Evolutionary conservation across 805 yeast species (phyloP), one percentile per base, ranked within the genome.

Genomic region (Saturnispora besseyi): DNA sequence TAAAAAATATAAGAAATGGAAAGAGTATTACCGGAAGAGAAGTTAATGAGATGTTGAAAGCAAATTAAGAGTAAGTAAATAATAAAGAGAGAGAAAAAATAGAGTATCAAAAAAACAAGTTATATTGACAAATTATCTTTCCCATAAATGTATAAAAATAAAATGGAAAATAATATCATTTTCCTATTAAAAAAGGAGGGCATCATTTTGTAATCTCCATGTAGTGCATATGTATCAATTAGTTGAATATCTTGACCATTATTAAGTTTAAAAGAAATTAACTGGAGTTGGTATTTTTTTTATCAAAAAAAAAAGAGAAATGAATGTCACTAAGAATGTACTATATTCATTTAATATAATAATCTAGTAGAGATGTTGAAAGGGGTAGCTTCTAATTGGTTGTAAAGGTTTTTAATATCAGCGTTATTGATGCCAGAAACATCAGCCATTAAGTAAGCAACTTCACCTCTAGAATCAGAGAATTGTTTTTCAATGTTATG

Each of bases 361-460:
- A 93, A 75, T 69, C 99, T 86, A 60, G 96, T 89, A 51, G 86
- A 82, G 62, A 93, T 86, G 70, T 86, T 88, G 78, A 83, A 88
- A 41, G 91, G 89, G 44, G 98, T 91, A 63, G 80, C 78, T 69
- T 85, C 95, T 61, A 93, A 79, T 67, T 85, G 84, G 63, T 86
- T 86, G 68, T 90, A 83, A 57, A 93, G 77, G 26, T 79, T 72
- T 70, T 86, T 88, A 71, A 93, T 88, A 64, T 89, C 96, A 56
- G 81, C 79, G 53, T 75, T 73, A 59, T 82, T 78, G 48, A 91
- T 97, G 57, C 86, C 86, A 38, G 93, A 78, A 62, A 93, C 87
- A 71, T 93, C 99, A 37, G 98, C 97, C 95, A 93, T 90, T 69
- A 93, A 77, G 72, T 93, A 93, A 52, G 99, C 99, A 63, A 93